A percentile compares a stretch with the other conserved stretches of the same genome.
phyloP scores from a whole-genome alignment of 192 early-diverging fungal species.

The Geranomyces variabilis region DNA sequence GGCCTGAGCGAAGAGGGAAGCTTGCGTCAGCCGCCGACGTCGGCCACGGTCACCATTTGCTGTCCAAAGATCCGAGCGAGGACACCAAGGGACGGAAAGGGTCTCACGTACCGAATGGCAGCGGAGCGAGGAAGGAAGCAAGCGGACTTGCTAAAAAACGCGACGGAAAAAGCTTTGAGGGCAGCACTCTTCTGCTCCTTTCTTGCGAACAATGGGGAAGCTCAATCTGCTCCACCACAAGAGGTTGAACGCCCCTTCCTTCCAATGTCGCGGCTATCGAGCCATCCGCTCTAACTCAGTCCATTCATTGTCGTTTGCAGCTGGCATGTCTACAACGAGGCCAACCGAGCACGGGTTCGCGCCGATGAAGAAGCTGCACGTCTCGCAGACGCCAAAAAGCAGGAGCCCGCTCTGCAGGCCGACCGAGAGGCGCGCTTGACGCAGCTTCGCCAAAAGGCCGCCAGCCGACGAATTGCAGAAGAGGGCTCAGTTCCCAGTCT shows the following conservation, averaged over 20 bases:
- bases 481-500: neutral
- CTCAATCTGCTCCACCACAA: conserved; percentile 72
- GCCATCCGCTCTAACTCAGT: neutral
- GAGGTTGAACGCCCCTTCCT: conserved; percentile 42
- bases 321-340: conserved; percentile 78
- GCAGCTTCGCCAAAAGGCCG: conserved; percentile 53
- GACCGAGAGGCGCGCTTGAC: conserved; percentile 66
- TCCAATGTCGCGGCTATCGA: neutral
- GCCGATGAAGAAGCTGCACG: conserved; percentile 72
- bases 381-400: conserved; percentile 54
- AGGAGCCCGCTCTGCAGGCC: conserved; percentile 53
- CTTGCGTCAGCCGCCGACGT: too few relatives aligned
- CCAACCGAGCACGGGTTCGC: conserved; percentile 68
- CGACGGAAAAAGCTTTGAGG: too few relatives aligned
- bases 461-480: conserved; percentile 19
- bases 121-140: too few relatives aligned
- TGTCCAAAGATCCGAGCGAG: too few relatives aligned
- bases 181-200: too few relatives aligned
- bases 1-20: neutral
- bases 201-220: conserved; percentile 37
- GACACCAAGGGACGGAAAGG: too few relatives aligned
- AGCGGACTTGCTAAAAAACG: too few relatives aligned
- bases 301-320: conserved; percentile 34
- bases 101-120: too few relatives aligned
- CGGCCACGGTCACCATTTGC: too few relatives aligned